Base-by-base conservation (phyloP, 1,139 yeast genomes). In the Yamadazyma conglobata region DNA sequence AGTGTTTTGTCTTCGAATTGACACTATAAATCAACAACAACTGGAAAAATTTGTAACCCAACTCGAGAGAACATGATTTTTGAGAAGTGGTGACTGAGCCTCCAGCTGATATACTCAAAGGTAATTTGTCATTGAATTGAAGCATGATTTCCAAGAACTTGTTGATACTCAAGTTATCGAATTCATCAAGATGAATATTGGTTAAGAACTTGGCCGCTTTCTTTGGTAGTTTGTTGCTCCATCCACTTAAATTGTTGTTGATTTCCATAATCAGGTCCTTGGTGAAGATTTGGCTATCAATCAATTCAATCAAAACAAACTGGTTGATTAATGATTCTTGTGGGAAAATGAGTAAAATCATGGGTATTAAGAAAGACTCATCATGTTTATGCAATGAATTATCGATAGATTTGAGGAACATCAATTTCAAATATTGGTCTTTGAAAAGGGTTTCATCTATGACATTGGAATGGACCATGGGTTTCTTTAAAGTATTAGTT, bases 41-140 rank as follows among this genome's bases (percentile, higher is more conserved):
- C 37, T 65, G 70, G 8, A 65, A 44, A 24, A 66, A 51, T 29
- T 52, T 58, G 26, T 46, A 47, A 10, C 60, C 40, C 22, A 64
- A 39, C 35, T 56, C 58, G 26, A 52, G 42, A 6, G 58, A 44
- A 8, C 64, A 52, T 2, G 67, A 61, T 29, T 43, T 42, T 14
- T 25, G 25, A n/a, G 15, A n/a, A n/a, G 29, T 5, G 13, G 31
- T 9, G 4, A 65, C 50, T 13, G 73, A 73, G 6, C 73, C 66
- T 1, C 67, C 54, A 6, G 73, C 73, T 11, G 70, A 61, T 30
- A 66, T 51, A 46, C 71, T 64, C 39, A 67, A 54, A 1, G 73
- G 73, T 27, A 64, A 50, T 33, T 54, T 56, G 45, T 67, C 73
- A 42, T 64, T 64, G 20, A 66, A 47, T 38, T 65, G 72, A 24